Conservation (phyloP, 177 flowering plant genomes). For the Telopea speciosissima region DNA sequence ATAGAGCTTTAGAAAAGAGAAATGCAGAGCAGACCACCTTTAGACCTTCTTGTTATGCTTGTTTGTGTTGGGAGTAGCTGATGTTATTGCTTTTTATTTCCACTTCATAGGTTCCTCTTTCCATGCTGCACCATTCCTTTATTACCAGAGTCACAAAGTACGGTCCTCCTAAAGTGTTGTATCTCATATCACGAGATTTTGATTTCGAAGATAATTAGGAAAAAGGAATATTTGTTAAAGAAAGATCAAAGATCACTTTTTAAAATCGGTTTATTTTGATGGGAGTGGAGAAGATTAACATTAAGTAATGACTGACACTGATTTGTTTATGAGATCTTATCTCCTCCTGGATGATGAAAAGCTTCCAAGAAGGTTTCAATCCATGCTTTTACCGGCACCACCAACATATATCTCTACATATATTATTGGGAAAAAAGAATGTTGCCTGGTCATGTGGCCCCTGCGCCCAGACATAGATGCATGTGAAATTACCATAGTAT, state of each 20-base stretch:
- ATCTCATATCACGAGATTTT: background rate
- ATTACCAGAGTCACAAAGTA: constrained; percentile 16
- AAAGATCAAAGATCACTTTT: background rate
- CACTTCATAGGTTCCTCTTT: constrained; percentile 28
- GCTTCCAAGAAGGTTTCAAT: constrained; percentile 36
- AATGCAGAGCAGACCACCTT: constrained; percentile 19
- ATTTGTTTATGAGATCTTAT: background rate
- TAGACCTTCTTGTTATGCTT: constrained; percentile 15
- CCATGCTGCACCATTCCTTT: constrained; percentile 18
- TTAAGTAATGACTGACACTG: background rate
- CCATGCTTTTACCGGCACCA: constrained; percentile 4
- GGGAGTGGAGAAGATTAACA: constrained; percentile 14
- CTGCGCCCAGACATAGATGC: too few species aligned
- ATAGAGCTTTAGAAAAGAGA: constrained; percentile 15
- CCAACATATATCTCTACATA: background rate
- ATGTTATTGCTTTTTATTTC: constrained; percentile 22
- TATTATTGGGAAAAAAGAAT: too few species aligned
- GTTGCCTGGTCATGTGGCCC: too few species aligned
- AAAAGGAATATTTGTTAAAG: background rate
- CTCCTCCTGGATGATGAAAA: constrained; percentile 21
- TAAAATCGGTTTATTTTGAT: constrained; percentile 8
- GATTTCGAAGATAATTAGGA: constrained; percentile 4
- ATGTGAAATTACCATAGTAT: too few species aligned
- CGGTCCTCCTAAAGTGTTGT: constrained; percentile 9
- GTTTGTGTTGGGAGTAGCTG: background rate